A percentile compares a stretch with the other conserved stretches of the same genome.
phyloP scores from a whole-genome alignment of 1,139 yeast species.

The Lodderomyces metapsilosis region DNA sequence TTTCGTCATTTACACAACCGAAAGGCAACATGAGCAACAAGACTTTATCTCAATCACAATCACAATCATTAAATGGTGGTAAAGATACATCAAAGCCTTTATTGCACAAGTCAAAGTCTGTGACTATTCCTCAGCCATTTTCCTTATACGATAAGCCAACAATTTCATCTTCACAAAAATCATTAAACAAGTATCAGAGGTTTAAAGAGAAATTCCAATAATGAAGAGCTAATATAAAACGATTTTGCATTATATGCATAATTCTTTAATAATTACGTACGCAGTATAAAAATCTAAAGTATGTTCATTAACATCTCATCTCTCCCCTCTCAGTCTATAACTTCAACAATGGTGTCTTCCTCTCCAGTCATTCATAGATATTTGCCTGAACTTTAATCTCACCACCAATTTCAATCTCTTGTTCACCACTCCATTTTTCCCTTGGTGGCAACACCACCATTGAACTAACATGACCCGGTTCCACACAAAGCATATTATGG shows the following conservation, averaged over 20 bases:
- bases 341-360: background rate
- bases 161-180: conserved; percentile 46
- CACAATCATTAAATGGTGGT: background rate
- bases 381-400: conserved; percentile 46
- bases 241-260: too few relatives aligned
- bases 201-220: conserved; percentile 30
- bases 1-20: conserved; percentile 8
- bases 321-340: background rate
- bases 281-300: too few relatives aligned
- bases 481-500: conserved; percentile 87
- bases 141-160: conserved; percentile 44
- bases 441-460: conserved; percentile 66
- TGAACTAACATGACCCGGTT: conserved; percentile 83
- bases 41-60: too few relatives aligned
- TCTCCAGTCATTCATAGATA: conserved; percentile 24
- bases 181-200: conserved; percentile 28
- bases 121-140: conserved; percentile 24
- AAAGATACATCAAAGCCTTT: background rate
- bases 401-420: conserved; percentile 36
- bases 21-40: too few relatives aligned
- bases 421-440: conserved; percentile 59
- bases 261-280: too few relatives aligned
- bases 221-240: too few relatives aligned
- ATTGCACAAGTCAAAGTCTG: conserved; percentile 13
- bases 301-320: too few relatives aligned